A percentile compares a stretch with the other conserved stretches of the same genome.
Evolutionary conservation across 306 rosid genomes (phyloP).

Genomic region (Castanopsis chinensis): DNA sequence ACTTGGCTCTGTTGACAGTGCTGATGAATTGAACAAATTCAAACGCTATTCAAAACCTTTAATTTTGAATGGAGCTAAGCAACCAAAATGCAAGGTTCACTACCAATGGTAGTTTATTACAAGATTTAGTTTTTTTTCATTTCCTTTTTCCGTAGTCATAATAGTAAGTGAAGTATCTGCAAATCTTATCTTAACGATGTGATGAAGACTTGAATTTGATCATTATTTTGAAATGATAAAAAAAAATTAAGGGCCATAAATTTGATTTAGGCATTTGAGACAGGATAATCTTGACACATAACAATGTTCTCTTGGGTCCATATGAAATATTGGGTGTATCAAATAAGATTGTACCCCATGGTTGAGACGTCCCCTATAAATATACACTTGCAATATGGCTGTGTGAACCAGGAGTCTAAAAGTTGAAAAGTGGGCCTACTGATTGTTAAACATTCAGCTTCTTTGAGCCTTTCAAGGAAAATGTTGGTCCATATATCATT

Average conservation of each 20-base stretch:
- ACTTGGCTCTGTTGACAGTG: too few species aligned
- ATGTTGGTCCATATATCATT: background rate
- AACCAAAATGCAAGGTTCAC: background rate
- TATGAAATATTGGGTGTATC: background rate
- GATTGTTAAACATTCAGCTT: background rate
- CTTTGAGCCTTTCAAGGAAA: background rate
- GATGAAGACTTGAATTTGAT: too few species aligned
- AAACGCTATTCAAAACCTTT: background rate
- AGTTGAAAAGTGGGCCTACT: background rate
- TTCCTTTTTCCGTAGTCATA: background rate
- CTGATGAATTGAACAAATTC: background rate
- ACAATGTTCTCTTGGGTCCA: background rate
- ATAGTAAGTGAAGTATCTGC: too few species aligned
- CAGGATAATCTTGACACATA: background rate
- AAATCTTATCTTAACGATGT: too few species aligned
- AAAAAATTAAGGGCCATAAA: background rate
- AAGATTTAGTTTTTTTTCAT: background rate
- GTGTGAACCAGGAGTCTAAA: background rate
- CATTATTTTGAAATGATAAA: background rate
- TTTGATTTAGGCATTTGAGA: background rate
- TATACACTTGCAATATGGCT: too few species aligned
- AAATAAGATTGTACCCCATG: background rate
- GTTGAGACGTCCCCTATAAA: background rate
- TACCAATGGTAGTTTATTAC: background rate
- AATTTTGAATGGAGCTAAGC: background rate